These are phyloP conservation scores for Aspergillus phoenicis DNA, from an alignment of 2,329 filamentous ascomycete species.

Conservation along the genomic window DNA sequence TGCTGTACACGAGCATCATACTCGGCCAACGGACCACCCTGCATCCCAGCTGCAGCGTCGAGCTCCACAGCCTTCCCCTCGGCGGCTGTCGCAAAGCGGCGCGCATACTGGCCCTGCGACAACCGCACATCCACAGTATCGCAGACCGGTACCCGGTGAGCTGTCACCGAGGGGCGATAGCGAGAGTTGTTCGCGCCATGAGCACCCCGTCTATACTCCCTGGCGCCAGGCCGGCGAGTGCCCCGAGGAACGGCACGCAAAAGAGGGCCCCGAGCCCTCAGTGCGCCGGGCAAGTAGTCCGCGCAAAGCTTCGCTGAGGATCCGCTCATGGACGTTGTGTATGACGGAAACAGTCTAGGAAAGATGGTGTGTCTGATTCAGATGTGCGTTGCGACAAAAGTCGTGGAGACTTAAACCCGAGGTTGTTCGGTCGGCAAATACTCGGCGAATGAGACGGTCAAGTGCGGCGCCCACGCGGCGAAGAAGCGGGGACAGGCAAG, in stretches of 20 bases:
- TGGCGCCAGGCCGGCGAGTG: conserved; percentile 20
- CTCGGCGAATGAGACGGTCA: conserved; percentile 14
- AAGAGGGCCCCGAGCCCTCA: conserved; percentile 24
- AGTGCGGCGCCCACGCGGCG: conserved; percentile 15
- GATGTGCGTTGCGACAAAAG: conserved; percentile 6
- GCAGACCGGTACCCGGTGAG: neutral
- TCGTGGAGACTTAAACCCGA: neutral
- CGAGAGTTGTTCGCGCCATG: conserved; percentile 14
- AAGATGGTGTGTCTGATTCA: neutral
- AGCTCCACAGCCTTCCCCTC: conserved; percentile 10
- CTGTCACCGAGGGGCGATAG: neutral
- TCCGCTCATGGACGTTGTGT: conserved; percentile 30
- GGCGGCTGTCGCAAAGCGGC: conserved; percentile 23
- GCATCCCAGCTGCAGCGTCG: conserved; percentile 13
- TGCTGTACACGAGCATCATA: conserved; percentile 79
- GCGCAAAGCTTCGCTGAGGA: conserved; percentile 35
- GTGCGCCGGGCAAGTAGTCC: conserved; percentile 31
- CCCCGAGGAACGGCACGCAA: conserved; percentile 24
- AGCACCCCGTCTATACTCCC: conserved; percentile 21
- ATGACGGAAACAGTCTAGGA: neutral
- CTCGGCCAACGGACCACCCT: conserved; percentile 75
- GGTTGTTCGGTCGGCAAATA: conserved; percentile 17
- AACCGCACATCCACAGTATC: conserved; percentile 2
- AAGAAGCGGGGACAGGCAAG: neutral
- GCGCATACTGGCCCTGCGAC: conserved; percentile 9